These are phyloP conservation scores for Eutypella sp. DNA, from an alignment of 2,329 filamentous ascomycete species.

Conservation along the genomic window DNA sequence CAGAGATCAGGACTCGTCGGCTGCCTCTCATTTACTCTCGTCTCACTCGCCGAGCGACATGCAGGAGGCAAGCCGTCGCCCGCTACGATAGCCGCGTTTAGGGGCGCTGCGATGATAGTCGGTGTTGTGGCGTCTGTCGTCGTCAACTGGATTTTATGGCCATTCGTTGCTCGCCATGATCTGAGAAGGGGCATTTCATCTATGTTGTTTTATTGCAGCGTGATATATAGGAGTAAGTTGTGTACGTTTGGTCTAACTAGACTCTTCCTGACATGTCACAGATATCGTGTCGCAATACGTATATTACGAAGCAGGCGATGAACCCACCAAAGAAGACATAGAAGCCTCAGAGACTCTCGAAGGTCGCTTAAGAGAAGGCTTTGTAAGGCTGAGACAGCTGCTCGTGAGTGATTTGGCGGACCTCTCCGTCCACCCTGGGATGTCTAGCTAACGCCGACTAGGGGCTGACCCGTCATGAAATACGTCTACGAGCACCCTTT, in stretches of 20 bases:
- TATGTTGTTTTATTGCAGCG: conserved; percentile 54
- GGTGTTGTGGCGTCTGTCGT: conserved; percentile 49
- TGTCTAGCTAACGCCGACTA: conserved; percentile 13
- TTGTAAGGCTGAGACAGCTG: conserved; percentile 52
- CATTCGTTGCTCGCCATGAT: conserved; percentile 56
- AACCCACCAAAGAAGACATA: conserved; percentile 47
- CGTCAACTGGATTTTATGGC: conserved; percentile 57
- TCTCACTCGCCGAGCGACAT: conserved; percentile 40
- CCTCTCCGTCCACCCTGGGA: not conserved
- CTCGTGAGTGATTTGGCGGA: conserved; percentile 30
- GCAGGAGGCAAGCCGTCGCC: conserved; percentile 28
- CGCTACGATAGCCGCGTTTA: conserved; percentile 38
- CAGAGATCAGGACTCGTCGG: conserved; percentile 53
- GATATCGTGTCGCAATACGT: conserved; percentile 52
- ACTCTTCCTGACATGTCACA: conserved; percentile 13
- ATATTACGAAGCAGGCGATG: conserved; percentile 51
- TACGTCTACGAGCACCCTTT: conserved; percentile 53
- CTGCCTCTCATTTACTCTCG: conserved; percentile 51
- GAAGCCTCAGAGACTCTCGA: conserved; percentile 52
- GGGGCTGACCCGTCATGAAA: conserved; percentile 53
- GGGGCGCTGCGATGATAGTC: conserved; percentile 46
- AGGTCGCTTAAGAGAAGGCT: conserved; percentile 54
- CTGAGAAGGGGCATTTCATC: conserved; percentile 49
- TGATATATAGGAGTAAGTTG: conserved; percentile 48
- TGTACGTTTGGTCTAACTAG: not conserved